These are phyloP conservation scores for Dorcoceras hygrometricum DNA, from an alignment of 257 asterid species.

Conservation along the genomic window DNA sequence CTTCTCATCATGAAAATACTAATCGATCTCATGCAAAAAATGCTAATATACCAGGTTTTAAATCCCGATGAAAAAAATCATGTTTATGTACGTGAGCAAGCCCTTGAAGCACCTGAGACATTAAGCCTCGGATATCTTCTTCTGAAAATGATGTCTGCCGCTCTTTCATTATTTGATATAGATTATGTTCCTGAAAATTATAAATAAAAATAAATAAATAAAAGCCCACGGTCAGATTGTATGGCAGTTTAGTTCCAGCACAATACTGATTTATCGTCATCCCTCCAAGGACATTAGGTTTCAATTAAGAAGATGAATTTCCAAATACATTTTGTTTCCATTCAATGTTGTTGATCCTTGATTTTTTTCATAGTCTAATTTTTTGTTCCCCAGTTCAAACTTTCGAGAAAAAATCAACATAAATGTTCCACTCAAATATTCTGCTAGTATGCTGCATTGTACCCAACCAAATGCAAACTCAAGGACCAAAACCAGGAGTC, in stretches of 20 bases:
- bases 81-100: conserved; percentile 79
- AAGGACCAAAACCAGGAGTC: neutral
- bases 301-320: neutral
- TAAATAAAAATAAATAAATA: no score
- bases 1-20: neutral
- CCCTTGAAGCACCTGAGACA: conserved; percentile 90
- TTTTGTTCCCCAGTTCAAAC: neutral
- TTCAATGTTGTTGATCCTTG: neutral
- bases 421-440: neutral
- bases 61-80: conserved; percentile 87
- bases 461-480: neutral
- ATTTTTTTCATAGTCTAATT: neutral
- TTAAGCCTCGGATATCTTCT: conserved; percentile 74
- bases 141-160: conserved; percentile 63
- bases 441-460: neutral
- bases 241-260: neutral
- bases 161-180: conserved; percentile 84
- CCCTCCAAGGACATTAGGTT: neutral
- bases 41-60: conserved; percentile 77
- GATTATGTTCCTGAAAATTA: conserved; percentile 74
- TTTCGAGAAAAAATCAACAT: no score
- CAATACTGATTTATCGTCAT: neutral
- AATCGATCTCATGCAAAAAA: conserved; percentile 10
- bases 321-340: neutral
- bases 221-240: conserved; percentile 15